These are phyloP conservation scores for Drechmeria coniospora DNA, from an alignment of 2,329 filamentous ascomycete species.

Conservation along the genomic window DNA sequence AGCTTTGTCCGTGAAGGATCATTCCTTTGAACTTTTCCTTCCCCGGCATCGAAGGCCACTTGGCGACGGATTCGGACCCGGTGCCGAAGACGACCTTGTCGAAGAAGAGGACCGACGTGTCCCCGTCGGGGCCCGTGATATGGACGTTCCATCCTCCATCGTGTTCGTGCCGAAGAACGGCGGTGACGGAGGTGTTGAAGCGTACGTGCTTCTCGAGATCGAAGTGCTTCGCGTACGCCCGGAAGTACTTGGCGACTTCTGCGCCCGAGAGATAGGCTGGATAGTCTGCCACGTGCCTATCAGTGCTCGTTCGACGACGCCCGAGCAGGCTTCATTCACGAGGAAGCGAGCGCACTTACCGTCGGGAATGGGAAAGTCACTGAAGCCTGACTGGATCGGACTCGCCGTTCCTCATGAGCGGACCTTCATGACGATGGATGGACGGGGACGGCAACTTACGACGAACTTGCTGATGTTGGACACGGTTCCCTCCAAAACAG, in stretches of 20 bases:
- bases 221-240: conserved; percentile 19
- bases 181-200: conserved; percentile 11
- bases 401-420: too few relatives aligned
- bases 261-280: conserved; percentile 9
- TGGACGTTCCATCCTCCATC: conserved; percentile 1
- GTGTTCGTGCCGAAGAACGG: conserved; percentile 6
- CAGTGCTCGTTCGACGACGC: too few relatives aligned
- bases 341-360: conserved; percentile 4
- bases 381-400: conserved; percentile 15
- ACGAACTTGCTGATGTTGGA: conserved; percentile 5
- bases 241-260: conserved; percentile 17
- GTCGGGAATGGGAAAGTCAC: conserved; percentile 19
- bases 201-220: conserved; percentile 12
- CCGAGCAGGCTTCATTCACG: background rate
- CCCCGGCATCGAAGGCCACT: conserved; percentile 21
- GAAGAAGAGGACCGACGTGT: conserved; percentile 10
- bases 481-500: conserved; percentile 1
- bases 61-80: conserved; percentile 18
- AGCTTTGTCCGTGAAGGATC: conserved; percentile 7
- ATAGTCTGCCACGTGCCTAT: too few relatives aligned
- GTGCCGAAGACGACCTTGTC: conserved; percentile 24
- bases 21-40: conserved; percentile 15
- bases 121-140: background rate
- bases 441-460: background rate
- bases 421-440: too few relatives aligned